Conservation (phyloP, 2,329 filamentous ascomycete genomes). For the Claviceps sp. region DNA sequence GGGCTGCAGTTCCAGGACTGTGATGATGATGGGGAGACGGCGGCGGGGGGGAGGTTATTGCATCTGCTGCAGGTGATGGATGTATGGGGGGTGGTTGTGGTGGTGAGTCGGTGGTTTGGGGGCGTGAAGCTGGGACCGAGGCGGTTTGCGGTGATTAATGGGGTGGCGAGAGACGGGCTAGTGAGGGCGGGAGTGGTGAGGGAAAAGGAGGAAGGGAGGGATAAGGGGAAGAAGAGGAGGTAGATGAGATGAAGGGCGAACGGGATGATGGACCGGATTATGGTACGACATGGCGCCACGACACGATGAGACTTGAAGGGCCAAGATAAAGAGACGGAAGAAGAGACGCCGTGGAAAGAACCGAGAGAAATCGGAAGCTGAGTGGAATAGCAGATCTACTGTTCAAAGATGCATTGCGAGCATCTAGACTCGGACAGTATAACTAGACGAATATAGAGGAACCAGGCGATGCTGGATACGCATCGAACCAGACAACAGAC, state of each 20-base stretch:
- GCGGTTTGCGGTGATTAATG: constrained; percentile 82
- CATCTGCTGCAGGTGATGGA: constrained; percentile 93
- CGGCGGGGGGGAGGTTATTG: constrained; percentile 71
- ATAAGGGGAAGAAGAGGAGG: background rate
- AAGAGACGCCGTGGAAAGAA: no score
- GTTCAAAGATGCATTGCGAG: no score
- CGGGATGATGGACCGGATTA: no score
- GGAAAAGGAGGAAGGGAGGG: constrained; percentile 12
- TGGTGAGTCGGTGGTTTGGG: constrained; percentile 92
- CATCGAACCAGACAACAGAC: no score
- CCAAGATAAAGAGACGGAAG: no score
- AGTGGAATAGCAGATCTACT: no score
- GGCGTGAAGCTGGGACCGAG: constrained; percentile 80
- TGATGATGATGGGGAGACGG: constrained; percentile 91
- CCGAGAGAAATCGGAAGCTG: no score
- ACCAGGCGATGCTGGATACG: no score
- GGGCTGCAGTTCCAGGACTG: constrained; percentile 61
- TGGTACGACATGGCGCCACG: no score
- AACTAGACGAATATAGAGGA: no score
- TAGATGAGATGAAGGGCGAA: background rate
- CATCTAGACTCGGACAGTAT: no score
- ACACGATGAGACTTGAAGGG: no score
- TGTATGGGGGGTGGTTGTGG: constrained; percentile 81
- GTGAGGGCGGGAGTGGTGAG: constrained; percentile 57
- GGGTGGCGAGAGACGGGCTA: constrained; percentile 70